phyloP scores from a whole-genome alignment of 2,329 filamentous ascomycete genomes.

The Fusarium denticulatum region DNA sequence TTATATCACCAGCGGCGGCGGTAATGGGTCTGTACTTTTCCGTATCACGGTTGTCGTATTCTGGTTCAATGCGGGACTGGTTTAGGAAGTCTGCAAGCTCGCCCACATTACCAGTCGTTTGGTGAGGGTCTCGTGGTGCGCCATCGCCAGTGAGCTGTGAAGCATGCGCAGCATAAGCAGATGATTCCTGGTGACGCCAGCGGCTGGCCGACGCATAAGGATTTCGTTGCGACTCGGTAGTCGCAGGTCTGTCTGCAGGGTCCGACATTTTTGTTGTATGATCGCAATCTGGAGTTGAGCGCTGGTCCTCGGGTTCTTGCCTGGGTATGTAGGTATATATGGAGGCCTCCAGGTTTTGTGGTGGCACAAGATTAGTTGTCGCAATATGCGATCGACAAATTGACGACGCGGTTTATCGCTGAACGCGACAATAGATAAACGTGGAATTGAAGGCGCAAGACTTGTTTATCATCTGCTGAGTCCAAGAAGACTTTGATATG shows the following conservation, averaged over 20 bases:
- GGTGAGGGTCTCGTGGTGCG: constrained; percentile 44
- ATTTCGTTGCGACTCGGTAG: constrained; percentile 54
- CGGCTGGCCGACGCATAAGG: constrained; percentile 65
- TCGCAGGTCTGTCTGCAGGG: constrained; percentile 32
- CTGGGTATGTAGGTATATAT: neutral
- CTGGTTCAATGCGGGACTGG: constrained; percentile 59
- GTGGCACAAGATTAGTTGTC: constrained; percentile 17
- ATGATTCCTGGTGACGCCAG: constrained; percentile 73
- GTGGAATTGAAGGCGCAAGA: neutral
- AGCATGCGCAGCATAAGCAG: constrained; percentile 62
- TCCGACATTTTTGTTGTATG: constrained; percentile 35
- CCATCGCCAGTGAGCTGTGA: constrained; percentile 43
- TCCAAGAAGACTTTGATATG: neutral
- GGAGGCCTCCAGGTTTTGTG: constrained; percentile 27
- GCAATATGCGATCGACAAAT: constrained; percentile 20
- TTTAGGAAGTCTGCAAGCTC: constrained; percentile 68
- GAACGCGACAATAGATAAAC: constrained; percentile 7
- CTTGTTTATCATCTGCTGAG: constrained; percentile 1
- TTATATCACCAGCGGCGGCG: constrained; percentile 49
- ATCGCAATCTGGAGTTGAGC: neutral
- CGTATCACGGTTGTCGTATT: constrained; percentile 44
- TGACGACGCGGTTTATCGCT: constrained; percentile 20
- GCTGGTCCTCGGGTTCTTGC: neutral
- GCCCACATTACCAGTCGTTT: constrained; percentile 54
- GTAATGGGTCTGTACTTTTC: constrained; percentile 61